Percentiles rank a stretch among this genome's conserved stretches.
Evolutionary conservation across 139 green algal genomes (phyloP).

Genomic region (Diplosphaera chodatii): DNA sequence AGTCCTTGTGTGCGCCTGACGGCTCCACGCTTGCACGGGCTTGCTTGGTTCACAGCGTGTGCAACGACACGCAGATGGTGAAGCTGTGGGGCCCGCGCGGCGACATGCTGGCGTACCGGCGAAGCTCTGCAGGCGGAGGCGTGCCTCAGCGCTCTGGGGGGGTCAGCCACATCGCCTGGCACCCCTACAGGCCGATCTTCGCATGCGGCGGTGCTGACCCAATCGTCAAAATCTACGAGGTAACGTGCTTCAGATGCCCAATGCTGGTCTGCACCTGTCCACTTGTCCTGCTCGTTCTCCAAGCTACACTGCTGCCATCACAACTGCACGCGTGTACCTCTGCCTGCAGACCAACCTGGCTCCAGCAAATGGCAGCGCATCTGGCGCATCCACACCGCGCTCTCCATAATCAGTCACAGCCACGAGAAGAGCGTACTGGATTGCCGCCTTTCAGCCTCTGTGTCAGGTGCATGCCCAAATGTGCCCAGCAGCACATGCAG

Average conservation of each 20-base stretch:
- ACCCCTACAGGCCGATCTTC: conserved; percentile 75
- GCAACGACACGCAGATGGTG: conserved; percentile 21
- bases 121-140: conserved; percentile 54
- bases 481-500: too few species aligned
- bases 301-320: background rate
- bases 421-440: too few species aligned
- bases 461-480: too few species aligned
- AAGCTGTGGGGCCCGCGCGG: conserved; percentile 50
- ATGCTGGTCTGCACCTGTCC: too few species aligned
- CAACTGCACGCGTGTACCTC: background rate
- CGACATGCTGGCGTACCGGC: conserved; percentile 61
- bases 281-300: background rate
- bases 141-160: conserved; percentile 53
- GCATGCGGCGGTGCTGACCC: conserved; percentile 57
- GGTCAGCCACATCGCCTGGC: conserved; percentile 73
- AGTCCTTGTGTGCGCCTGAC: too few species aligned
- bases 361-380: background rate
- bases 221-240: conserved; percentile 47
- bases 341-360: background rate
- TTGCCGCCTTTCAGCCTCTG: too few species aligned
- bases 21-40: too few species aligned
- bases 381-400: background rate
- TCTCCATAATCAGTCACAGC: too few species aligned
- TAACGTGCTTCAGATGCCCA: background rate
- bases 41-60: too few species aligned